These are phyloP conservation scores for Podospora conica DNA, from an alignment of 495 filamentous ascomycete genomes.

Conservation along the genomic window DNA sequence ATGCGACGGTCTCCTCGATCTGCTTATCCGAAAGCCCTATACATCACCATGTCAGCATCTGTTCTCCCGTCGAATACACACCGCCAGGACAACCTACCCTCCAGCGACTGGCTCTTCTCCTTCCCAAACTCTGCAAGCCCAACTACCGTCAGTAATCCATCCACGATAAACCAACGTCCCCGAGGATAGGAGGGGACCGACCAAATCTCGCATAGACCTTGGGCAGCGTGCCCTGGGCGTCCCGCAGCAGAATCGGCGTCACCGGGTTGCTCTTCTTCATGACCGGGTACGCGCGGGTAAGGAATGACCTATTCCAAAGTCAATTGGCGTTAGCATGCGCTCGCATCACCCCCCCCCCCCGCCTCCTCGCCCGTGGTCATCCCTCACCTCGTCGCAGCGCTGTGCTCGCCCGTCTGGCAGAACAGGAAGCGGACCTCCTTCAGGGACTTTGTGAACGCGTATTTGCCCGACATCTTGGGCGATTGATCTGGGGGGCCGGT, in stretches of 20 bases:
- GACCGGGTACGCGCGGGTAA: constrained; percentile 86
- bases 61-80: background rate
- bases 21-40: constrained; percentile 81
- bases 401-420: constrained; percentile 87
- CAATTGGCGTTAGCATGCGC: background rate
- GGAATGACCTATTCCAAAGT: constrained; percentile 66
- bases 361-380: background rate
- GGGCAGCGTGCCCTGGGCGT: constrained; percentile 74
- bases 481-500: constrained; percentile 2
- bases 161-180: background rate
- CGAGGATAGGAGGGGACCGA: constrained; percentile 38
- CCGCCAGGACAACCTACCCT: constrained; percentile 44
- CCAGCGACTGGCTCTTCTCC: constrained; percentile 79
- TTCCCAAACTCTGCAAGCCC: constrained; percentile 63
- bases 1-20: constrained; percentile 83
- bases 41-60: background rate
- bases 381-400: constrained; percentile 72
- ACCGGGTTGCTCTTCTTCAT: constrained; percentile 99
- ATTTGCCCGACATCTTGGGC: constrained; percentile 78
- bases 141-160: background rate
- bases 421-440: constrained; percentile 97
- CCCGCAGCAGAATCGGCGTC: constrained; percentile 89
- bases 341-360: background rate
- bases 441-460: constrained; percentile 76
- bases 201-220: constrained; percentile 90